Conservation (phyloP, 2,329 filamentous ascomycete genomes). For the Iodosphaeria phyllophila region DNA sequence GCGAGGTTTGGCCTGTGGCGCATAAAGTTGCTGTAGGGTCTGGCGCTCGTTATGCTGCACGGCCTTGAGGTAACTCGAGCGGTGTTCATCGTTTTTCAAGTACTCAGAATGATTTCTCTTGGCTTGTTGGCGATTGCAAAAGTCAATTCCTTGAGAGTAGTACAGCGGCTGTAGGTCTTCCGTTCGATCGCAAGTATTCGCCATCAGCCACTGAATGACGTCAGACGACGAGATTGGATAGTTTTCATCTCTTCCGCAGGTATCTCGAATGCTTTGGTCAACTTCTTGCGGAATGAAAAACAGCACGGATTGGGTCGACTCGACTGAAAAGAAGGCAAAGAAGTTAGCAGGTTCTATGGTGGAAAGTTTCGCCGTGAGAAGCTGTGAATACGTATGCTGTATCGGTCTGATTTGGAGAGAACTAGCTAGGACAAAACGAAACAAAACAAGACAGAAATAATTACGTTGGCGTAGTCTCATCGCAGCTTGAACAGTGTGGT, state of each 20-base stretch:
- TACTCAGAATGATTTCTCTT: conserved; percentile 21
- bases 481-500: conserved; percentile 43
- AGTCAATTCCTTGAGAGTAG: conserved; percentile 39
- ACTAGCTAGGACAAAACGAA: too few species aligned
- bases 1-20: conserved; percentile 11
- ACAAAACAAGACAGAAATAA: too few species aligned
- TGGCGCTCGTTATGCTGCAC: conserved; percentile 35
- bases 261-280: conserved; percentile 37
- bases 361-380: too few species aligned
- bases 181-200: conserved; percentile 41
- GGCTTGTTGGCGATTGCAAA: conserved; percentile 34
- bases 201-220: conserved; percentile 41
- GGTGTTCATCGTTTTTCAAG: conserved; percentile 15
- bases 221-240: conserved; percentile 23
- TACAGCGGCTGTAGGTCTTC: conserved; percentile 40
- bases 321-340: too few species aligned
- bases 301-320: conserved; percentile 20
- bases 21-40: conserved; percentile 39
- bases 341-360: too few species aligned
- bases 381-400: too few species aligned
- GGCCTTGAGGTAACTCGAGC: conserved; percentile 19
- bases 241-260: conserved; percentile 12
- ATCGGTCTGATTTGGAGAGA: too few species aligned
- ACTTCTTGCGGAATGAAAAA: conserved; percentile 39
- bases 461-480: conserved; percentile 46